Evolutionary conservation across 495 filamentous ascomycete genomes (phyloP).

Genomic region (Corynascus novoguineensis): DNA sequence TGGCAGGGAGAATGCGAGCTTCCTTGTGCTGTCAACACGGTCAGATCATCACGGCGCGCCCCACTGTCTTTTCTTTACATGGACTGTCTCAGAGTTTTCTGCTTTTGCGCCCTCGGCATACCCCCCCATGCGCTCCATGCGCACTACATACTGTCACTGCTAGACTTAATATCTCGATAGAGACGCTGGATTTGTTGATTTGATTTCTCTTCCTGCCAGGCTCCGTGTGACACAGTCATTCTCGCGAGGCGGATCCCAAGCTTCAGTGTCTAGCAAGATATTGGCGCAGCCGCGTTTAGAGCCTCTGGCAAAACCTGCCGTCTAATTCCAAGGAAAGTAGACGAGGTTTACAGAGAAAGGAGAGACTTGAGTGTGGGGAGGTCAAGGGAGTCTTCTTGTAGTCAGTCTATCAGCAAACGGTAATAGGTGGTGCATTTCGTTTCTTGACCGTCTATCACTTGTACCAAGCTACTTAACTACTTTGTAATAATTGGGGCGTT

Average conservation of each 20-base stretch:
- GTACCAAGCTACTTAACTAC: constrained; percentile 12
- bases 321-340: background rate
- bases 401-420: constrained; percentile 16
- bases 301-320: background rate
- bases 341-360: background rate
- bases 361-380: background rate
- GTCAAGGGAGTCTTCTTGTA: background rate
- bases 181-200: constrained; percentile 18
- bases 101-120: constrained; percentile 14
- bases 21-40: background rate
- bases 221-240: background rate
- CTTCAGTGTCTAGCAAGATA: background rate
- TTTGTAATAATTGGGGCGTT: constrained; percentile 12
- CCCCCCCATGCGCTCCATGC: background rate
- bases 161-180: constrained; percentile 35
- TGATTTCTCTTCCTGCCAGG: background rate
- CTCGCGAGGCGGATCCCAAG: no score
- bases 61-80: constrained; percentile 13
- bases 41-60: background rate
- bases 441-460: background rate
- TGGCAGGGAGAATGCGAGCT: background rate
- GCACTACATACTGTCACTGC: constrained; percentile 25
- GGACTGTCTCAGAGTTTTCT: constrained; percentile 19
- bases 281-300: background rate
- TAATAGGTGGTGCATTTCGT: background rate